phyloP scores from a whole-genome alignment of 1,284 basidiomycete species.

The Leccinum huronense region DNA sequence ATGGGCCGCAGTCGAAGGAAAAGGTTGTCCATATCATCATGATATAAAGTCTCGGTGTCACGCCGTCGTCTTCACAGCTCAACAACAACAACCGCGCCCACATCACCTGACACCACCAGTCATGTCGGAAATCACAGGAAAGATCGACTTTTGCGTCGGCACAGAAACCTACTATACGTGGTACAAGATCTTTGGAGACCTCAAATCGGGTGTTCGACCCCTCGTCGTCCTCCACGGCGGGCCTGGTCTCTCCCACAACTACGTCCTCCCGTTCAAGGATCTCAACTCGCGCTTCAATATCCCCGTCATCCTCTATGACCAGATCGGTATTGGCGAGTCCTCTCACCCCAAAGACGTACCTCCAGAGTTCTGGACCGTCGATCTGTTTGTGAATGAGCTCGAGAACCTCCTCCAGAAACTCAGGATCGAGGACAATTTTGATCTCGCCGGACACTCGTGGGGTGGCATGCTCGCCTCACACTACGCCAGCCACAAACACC shows the following conservation, averaged over 20 bases:
- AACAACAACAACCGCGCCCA: not conserved
- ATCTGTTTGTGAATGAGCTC: slow-evolving; percentile 50
- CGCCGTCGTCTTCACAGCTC: not conserved
- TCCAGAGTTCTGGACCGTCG: slow-evolving; percentile 44
- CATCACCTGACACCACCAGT: not conserved
- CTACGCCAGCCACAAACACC: slow-evolving; percentile 35
- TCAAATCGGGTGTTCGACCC: slow-evolving; percentile 25
- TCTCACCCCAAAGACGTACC: slow-evolving; percentile 41
- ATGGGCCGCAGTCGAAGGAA: too few species aligned
- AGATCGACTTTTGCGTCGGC: slow-evolving; percentile 12
- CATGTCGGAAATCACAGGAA: slow-evolving; percentile 22
- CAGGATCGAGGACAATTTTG: slow-evolving; percentile 39
- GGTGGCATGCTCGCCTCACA: slow-evolving; percentile 47
- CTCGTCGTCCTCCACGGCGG: slow-evolving; percentile 44
- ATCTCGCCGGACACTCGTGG: slow-evolving; percentile 50
- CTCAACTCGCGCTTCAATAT: slow-evolving; percentile 31
- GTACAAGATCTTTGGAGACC: slow-evolving; percentile 26
- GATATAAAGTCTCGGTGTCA: not conserved
- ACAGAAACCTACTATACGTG: slow-evolving; percentile 25
- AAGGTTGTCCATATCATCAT: too few species aligned
- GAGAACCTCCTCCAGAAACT: slow-evolving; percentile 43
- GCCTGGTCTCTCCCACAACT: slow-evolving; percentile 44
- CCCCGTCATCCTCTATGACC: slow-evolving; percentile 50
- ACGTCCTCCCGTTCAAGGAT: slow-evolving; percentile 43
- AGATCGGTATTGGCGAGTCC: slow-evolving; percentile 47